Percentiles rank a stretch among this genome's conserved stretches.
Evolutionary conservation across 176 grass and related monocot species (phyloP).

Genomic region (Eleusine coracana): DNA sequence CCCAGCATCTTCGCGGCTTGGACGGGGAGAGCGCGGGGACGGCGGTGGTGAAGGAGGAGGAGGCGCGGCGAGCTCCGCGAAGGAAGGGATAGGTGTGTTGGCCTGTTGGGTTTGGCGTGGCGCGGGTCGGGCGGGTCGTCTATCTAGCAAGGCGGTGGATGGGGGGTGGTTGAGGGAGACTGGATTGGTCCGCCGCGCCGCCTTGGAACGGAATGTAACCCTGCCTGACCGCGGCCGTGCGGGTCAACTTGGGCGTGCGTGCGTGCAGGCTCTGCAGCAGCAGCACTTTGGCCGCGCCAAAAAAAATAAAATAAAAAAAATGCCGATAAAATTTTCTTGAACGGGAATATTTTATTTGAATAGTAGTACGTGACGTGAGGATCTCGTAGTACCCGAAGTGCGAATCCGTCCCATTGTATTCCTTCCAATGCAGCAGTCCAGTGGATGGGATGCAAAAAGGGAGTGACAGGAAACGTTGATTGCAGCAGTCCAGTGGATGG

Average conservation of each 20-base stretch:
- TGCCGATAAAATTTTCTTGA: too few relatives aligned
- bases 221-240: too few relatives aligned
- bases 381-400: too few relatives aligned
- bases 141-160: not conserved
- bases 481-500: not conserved
- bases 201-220: too few relatives aligned
- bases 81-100: not conserved
- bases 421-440: not conserved
- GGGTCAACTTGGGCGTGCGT: too few relatives aligned
- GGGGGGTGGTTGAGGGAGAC: not conserved
- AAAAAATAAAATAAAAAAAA: too few relatives aligned
- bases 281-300: too few relatives aligned
- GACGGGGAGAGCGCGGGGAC: not conserved
- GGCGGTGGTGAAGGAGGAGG: not conserved
- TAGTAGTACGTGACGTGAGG: too few relatives aligned
- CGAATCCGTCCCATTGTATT: too few relatives aligned
- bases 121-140: not conserved
- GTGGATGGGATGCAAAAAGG: not conserved
- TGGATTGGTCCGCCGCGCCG: too few relatives aligned
- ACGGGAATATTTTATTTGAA: too few relatives aligned
- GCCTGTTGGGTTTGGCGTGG: not conserved
- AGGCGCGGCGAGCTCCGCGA: not conserved
- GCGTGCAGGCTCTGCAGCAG: too few relatives aligned
- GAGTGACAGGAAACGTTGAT: not conserved
- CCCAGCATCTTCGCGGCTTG: constrained; percentile 60